Evolutionary conservation across 2,329 filamentous ascomycete species (phyloP).

Genomic region (Botrytis cinerea): DNA sequence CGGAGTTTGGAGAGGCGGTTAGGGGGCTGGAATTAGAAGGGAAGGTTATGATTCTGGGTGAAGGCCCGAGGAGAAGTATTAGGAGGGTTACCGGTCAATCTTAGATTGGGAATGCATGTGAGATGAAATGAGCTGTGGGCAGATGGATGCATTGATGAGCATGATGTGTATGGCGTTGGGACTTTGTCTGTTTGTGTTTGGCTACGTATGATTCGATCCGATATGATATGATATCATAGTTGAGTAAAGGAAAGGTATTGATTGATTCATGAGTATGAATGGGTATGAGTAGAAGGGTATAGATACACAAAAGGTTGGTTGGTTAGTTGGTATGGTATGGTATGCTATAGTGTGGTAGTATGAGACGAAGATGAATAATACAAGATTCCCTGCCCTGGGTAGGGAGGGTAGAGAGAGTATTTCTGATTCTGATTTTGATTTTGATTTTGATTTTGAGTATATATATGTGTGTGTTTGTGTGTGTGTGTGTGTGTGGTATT

Average conservation of each 20-base stretch:
- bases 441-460: too few relatives aligned
- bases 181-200: background rate
- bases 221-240: background rate
- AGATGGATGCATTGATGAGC: background rate
- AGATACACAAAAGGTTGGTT: background rate
- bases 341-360: background rate
- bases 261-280: background rate
- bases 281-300: too few relatives aligned
- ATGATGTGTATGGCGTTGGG: conserved; percentile 19
- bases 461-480: too few relatives aligned
- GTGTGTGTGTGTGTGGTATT: too few relatives aligned
- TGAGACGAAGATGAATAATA: conserved; percentile 15
- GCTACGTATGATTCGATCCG: background rate
- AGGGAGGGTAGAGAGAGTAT: background rate
- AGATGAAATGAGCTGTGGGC: background rate
- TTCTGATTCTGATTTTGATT: background rate
- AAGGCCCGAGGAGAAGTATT: conserved; percentile 80
- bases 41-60: conserved; percentile 74
- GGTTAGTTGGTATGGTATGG: too few relatives aligned
- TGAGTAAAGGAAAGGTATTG: background rate
- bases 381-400: background rate
- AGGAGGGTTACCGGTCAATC: conserved; percentile 67
- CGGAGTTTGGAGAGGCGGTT: conserved; percentile 83
- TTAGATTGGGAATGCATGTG: conserved; percentile 31
- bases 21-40: conserved; percentile 83